Base-by-base conservation (phyloP, 2,329 filamentous ascomycete species). In the Fusarium proliferatum region DNA sequence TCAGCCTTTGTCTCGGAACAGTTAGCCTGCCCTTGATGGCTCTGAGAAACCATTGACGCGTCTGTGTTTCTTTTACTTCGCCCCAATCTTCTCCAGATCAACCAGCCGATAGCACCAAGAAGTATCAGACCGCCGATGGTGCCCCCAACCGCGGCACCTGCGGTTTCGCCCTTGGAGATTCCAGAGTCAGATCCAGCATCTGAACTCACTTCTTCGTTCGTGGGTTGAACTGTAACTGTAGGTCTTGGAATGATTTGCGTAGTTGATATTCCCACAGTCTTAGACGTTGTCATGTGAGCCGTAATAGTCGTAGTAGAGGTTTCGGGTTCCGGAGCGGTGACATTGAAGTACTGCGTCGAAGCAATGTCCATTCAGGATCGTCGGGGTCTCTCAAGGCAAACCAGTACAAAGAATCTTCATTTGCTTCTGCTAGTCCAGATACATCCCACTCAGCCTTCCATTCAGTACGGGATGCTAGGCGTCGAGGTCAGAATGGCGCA, bases 351-450 rank as follows among this genome's bases (percentile, higher is more conserved):
- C 9, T 42, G 42, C 2, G 61, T 41, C 30, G 30, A 11, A 30
- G 30, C 30, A 30, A 30, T 28, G 23, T 26, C 23, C 23, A 26
- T 26, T 26, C 23, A 26, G 23, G 23, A 26, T 26, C 23, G 23
- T 26, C 23, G 23, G 23, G 23, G 23, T 26, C 23, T 26, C 23
- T 26, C 23, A 41, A 26, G 12, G 0, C n/a, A 38, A 61, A 61
- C 2, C 2, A 5, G 33, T 63, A 63, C 28, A 59, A 1, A 7
- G 28, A 7, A 1, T 63, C 53, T 4, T 63, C 61, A 5, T 6
- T 6, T 2, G 1, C 21, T 9, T 49, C 3, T 6, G 16, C 0
- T 4, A 0, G 0, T 4, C 21, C 28, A 1, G 1, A 0, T 12
- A 33, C 6, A 19, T 63, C 61, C n/a, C 39, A 64, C 11, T 26